phyloP scores from a whole-genome alignment of 495 filamentous ascomycete species.

The Penicillium chermesinum region DNA sequence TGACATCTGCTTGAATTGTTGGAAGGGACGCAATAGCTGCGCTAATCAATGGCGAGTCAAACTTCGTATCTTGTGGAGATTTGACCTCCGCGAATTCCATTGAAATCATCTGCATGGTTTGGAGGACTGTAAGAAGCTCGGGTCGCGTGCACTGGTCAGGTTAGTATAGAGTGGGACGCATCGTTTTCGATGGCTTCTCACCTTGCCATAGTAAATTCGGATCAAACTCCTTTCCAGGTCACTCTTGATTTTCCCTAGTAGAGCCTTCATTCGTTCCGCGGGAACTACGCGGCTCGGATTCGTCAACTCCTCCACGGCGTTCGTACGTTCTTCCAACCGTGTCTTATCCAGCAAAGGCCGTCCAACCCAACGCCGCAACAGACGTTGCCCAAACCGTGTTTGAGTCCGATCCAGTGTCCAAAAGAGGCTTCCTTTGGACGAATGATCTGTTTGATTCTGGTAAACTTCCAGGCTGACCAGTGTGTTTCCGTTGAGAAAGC shows the following conservation, averaged over 20 bases:
- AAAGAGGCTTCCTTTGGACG: conserved; percentile 82
- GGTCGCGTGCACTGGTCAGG: conserved; percentile 67
- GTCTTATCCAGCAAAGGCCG: conserved; percentile 77
- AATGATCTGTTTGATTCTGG: conserved; percentile 86
- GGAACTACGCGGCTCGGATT: conserved; percentile 55
- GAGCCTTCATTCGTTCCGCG: conserved; percentile 64
- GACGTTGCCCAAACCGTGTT: conserved; percentile 81
- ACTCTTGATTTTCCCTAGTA: conserved; percentile 66
- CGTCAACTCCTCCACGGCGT: conserved; percentile 86
- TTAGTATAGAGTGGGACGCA: no score
- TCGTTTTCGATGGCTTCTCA: conserved; percentile 10
- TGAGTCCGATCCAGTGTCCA: conserved; percentile 93
- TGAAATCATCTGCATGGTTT: conserved; percentile 76
- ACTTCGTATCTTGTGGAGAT: conserved; percentile 62
- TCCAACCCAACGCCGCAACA: conserved; percentile 93
- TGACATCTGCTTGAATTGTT: conserved; percentile 63
- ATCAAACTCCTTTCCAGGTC: conserved; percentile 92
- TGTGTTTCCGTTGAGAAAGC: conserved; percentile 93
- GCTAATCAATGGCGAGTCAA: conserved; percentile 64
- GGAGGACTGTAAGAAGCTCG: conserved; percentile 79
- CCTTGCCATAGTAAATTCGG: conserved; percentile 92
- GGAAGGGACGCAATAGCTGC: conserved; percentile 73
- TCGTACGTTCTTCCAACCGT: conserved; percentile 74
- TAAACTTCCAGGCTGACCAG: conserved; percentile 93
- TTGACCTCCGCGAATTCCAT: conserved; percentile 66